phyloP scores from a whole-genome alignment of 305 asterid genomes.

The Solanum hybrid region DNA sequence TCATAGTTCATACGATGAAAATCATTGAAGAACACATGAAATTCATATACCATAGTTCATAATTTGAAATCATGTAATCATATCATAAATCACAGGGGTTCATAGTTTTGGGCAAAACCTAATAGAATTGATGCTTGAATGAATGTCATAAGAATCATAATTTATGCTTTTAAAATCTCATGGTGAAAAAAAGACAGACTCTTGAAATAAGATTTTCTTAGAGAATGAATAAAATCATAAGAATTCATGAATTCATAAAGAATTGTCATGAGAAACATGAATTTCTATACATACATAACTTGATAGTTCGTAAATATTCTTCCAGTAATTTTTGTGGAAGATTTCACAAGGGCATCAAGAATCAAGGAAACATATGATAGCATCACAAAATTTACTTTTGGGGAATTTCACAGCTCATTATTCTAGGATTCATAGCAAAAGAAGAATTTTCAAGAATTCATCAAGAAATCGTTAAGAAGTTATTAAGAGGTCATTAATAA shows the following conservation, averaged over 20 bases:
- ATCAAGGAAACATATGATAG: background rate
- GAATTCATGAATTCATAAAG: background rate
- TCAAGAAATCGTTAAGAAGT: background rate
- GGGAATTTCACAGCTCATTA: background rate
- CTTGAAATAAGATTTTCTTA: background rate
- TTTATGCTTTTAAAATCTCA: background rate
- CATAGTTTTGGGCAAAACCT: background rate
- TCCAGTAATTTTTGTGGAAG: background rate
- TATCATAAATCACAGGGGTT: background rate
- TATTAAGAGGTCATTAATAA: background rate
- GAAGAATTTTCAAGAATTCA: background rate
- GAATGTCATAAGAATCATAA: background rate
- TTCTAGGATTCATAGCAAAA: background rate
- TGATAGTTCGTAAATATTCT: background rate
- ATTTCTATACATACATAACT: background rate
- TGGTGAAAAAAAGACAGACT: background rate
- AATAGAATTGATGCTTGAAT: no score
- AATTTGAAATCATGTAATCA: background rate
- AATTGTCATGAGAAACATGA: background rate
- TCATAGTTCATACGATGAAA: background rate
- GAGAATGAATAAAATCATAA: background rate
- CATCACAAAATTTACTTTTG: background rate
- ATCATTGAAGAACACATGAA: background rate
- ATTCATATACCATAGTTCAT: background rate
- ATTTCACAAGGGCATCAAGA: background rate